A percentile compares a stretch with the other conserved stretches of the same genome.
These are phyloP conservation scores for Coemansia aciculifera DNA, from an alignment of 192 early-diverging fungal species.

Conservation along the genomic window DNA sequence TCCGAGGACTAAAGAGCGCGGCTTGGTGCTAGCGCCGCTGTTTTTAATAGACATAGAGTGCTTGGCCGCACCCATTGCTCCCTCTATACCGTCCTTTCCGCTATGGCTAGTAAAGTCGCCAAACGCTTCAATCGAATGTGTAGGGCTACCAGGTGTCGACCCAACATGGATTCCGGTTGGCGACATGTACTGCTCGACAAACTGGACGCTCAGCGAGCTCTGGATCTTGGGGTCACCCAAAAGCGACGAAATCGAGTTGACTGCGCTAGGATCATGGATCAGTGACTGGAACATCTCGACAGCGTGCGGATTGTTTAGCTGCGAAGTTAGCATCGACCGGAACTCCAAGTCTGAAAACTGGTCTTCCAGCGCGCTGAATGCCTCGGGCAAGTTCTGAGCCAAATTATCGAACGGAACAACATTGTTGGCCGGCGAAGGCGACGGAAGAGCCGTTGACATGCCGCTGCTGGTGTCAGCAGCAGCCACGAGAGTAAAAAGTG, in stretches of 20 bases:
- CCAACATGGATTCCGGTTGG: conserved; percentile 3
- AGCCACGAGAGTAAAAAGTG: not conserved
- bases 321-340: conserved; percentile 43
- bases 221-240: conserved; percentile 48
- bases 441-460: not conserved
- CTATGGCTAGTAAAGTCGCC: conserved; percentile 21
- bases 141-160: not conserved
- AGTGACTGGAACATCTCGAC: conserved; percentile 54
- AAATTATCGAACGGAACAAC: conserved; percentile 46
- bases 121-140: conserved; percentile 12
- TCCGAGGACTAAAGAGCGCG: conserved; percentile 31
- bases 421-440: conserved; percentile 1
- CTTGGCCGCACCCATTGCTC: conserved; percentile 14
- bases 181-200: conserved; percentile 40
- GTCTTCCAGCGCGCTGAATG: conserved; percentile 41
- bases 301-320: conserved; percentile 52
- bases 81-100: conserved; percentile 23
- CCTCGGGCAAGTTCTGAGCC: conserved; percentile 50
- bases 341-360: conserved; percentile 44
- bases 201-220: conserved; percentile 49
- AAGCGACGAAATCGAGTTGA: conserved; percentile 44
- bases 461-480: conserved; percentile 12
- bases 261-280: conserved; percentile 43
- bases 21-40: conserved; percentile 9
- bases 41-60: conserved; percentile 18